These are phyloP conservation scores for Hydnum rufescens DNA, from an alignment of 768 basidiomycete species.

Conservation along the genomic window DNA sequence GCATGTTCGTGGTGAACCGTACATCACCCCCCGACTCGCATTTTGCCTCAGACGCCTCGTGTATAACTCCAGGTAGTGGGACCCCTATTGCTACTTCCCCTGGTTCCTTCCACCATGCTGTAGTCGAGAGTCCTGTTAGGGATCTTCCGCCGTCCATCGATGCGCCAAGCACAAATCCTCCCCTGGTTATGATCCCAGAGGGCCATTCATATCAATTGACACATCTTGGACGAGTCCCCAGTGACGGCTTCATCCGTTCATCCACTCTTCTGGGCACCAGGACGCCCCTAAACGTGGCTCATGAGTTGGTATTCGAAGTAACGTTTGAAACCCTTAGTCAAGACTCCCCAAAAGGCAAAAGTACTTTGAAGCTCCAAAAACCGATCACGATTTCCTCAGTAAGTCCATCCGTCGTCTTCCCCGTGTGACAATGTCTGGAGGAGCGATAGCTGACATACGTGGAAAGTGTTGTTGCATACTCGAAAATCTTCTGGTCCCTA, in stretches of 20 bases:
- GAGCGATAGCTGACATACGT: background rate
- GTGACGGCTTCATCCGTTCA: constrained; percentile 11
- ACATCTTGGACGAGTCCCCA: constrained; percentile 12
- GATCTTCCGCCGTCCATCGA: too few relatives aligned
- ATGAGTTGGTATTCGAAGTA: constrained; percentile 3
- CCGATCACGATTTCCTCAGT: background rate
- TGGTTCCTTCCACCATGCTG: too few relatives aligned
- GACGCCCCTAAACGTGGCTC: constrained; percentile 7
- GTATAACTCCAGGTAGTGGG: background rate
- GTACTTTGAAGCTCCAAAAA: background rate
- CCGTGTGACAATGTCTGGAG: background rate
- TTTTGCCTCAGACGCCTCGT: too few relatives aligned
- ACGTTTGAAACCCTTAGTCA: too few relatives aligned
- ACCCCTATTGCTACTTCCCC: background rate
- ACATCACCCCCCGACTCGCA: background rate
- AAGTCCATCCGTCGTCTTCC: background rate
- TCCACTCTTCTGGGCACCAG: constrained; percentile 9
- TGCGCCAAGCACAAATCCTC: background rate
- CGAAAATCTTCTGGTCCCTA: background rate
- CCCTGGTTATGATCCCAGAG: background rate
- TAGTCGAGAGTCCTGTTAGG: background rate
- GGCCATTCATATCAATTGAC: constrained; percentile 9
- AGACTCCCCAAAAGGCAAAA: background rate
- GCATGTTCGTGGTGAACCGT: background rate
- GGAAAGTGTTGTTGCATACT: background rate